Conservation (phyloP, 768 basidiomycete genomes). For the Tephrocybe sp. region DNA sequence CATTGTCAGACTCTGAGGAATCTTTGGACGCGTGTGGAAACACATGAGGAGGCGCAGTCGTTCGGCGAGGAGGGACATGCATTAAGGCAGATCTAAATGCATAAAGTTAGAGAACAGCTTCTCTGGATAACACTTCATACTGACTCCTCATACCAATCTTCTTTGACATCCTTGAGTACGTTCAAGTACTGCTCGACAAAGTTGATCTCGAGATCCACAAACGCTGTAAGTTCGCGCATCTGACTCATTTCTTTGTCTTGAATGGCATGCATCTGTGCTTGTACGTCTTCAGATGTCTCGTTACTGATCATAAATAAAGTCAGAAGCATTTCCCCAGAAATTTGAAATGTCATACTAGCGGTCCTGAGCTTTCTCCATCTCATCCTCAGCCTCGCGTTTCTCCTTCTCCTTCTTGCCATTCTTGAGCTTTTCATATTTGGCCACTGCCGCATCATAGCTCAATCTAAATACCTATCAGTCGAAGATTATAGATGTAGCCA, state of each 20-base stretch:
- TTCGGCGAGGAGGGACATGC: conserved; percentile 14
- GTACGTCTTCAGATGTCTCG: conserved; percentile 83
- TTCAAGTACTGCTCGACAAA: conserved; percentile 74
- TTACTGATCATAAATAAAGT: conserved; percentile 51
- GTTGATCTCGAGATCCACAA: conserved; percentile 74
- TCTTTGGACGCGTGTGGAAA: conserved; percentile 15
- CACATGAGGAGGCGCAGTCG: conserved; percentile 14
- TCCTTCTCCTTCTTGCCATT: conserved; percentile 84
- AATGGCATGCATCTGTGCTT: conserved; percentile 74
- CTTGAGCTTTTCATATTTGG: conserved; percentile 68
- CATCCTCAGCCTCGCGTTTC: conserved; percentile 75
- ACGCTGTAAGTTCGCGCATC: conserved; percentile 64
- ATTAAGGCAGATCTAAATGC: conserved; percentile 5
- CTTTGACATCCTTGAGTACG: conserved; percentile 69
- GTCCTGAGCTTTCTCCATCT: conserved; percentile 65
- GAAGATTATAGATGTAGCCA: neutral
- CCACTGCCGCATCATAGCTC: conserved; percentile 73
- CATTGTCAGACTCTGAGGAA: conserved; percentile 34
- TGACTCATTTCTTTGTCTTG: conserved; percentile 79
- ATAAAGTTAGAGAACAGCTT: neutral
- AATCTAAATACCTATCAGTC: conserved; percentile 42
- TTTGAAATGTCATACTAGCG: conserved; percentile 61
- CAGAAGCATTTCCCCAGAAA: conserved; percentile 1
- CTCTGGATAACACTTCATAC: neutral
- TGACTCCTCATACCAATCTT: conserved; percentile 67